These are phyloP conservation scores for Pseudogymnoascus sp. DNA, from an alignment of 2,329 filamentous ascomycete species.

Conservation along the genomic window DNA sequence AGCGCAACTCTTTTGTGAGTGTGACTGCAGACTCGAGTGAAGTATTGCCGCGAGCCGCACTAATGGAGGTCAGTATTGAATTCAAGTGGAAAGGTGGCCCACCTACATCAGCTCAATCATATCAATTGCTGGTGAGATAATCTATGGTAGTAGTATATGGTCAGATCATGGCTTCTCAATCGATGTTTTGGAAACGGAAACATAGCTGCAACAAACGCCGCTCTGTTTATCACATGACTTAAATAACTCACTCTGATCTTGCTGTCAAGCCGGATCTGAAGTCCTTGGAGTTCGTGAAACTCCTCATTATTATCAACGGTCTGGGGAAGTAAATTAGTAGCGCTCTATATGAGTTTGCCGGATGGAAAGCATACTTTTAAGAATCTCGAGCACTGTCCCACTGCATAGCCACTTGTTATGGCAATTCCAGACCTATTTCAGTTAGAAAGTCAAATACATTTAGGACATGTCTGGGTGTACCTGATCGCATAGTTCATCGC, in stretches of 20 bases:
- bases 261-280: conserved; percentile 69
- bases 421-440: conserved; percentile 61
- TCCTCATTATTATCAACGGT: conserved; percentile 64
- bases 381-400: conserved; percentile 70
- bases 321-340: conserved; percentile 24
- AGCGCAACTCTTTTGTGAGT: conserved; percentile 73
- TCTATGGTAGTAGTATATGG: conserved; percentile 36
- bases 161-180: background rate
- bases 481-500: conserved; percentile 74
- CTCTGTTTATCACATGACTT: background rate
- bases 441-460: background rate
- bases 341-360: background rate
- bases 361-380: conserved; percentile 46
- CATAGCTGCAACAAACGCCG: background rate
- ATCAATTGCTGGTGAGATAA: conserved; percentile 84
- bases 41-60: conserved; percentile 65
- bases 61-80: conserved; percentile 24
- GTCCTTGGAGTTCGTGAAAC: conserved; percentile 55
- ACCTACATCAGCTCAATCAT: conserved; percentile 80
- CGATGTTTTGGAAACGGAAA: background rate
- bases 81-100: conserved; percentile 42
- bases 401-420: conserved; percentile 76
- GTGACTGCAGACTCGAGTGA: conserved; percentile 77
- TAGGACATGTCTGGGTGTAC: background rate
- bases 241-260: conserved; percentile 66